Evolutionary conservation across 108 stramenopile species (phyloP).

Genomic region (Cylindrotheca closterium): DNA sequence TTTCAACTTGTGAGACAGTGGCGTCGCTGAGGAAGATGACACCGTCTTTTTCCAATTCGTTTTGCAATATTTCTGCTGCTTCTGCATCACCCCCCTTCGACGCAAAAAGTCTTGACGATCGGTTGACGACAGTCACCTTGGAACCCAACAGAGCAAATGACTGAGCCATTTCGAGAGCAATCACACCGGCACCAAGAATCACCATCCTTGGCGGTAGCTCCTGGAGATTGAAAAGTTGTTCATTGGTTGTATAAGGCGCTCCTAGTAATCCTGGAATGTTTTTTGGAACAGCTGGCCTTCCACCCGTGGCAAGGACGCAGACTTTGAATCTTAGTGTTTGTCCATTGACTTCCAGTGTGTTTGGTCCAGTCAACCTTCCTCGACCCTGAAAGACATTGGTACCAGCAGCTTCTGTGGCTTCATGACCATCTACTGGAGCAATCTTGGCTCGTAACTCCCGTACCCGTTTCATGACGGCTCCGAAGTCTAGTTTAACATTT

Average conservation of each 20-base stretch:
- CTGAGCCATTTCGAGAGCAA: conserved; percentile 98
- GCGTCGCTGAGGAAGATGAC: conserved; percentile 64
- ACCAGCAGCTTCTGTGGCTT: conserved; percentile 55
- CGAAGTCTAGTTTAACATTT: conserved; percentile 81
- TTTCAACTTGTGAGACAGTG: conserved; percentile 47
- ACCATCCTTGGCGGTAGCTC: conserved; percentile 87
- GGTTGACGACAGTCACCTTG: conserved; percentile 79
- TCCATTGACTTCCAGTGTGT: conserved; percentile 73
- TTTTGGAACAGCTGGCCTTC: conserved; percentile 71
- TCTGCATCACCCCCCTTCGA: conserved; percentile 78
- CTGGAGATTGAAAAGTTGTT: conserved; percentile 87
- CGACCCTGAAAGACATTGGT: conserved; percentile 73
- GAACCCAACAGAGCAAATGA: conserved; percentile 90
- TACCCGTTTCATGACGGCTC: conserved; percentile 74
- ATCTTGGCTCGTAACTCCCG: conserved; percentile 61
- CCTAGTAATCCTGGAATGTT: conserved; percentile 67
- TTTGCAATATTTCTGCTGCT: conserved; percentile 61
- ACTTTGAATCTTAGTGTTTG: conserved; percentile 67
- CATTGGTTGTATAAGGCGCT: conserved; percentile 90
- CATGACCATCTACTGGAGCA: conserved; percentile 88
- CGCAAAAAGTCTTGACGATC: conserved; percentile 60
- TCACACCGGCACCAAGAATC: conserved; percentile 92
- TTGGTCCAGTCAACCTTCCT: conserved; percentile 61
- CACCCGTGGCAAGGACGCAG: conserved; percentile 93
- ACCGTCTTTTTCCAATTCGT: conserved; percentile 69